A percentile compares a stretch with the other conserved stretches of the same genome.
These are phyloP conservation scores for Fusarium fracticaudum DNA, from an alignment of 2,329 filamentous ascomycete species.

Conservation along the genomic window DNA sequence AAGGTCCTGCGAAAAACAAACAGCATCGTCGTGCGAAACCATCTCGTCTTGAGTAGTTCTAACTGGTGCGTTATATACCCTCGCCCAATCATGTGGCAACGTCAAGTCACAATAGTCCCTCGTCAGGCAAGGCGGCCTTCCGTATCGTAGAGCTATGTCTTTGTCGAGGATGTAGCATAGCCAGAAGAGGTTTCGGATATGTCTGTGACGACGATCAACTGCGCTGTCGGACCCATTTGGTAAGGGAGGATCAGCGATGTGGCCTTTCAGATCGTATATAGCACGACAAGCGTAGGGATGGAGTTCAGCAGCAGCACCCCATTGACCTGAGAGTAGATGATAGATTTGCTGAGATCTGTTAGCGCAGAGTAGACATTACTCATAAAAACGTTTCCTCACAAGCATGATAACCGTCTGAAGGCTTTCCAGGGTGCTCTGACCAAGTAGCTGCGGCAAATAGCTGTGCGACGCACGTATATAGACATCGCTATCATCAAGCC, in stretches of 20 bases:
- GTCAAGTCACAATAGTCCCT: neutral
- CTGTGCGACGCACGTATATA: neutral
- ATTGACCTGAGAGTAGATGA: neutral
- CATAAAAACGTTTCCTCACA: fast-evolving
- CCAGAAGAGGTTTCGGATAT: neutral
- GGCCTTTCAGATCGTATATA: neutral
- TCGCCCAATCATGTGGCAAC: neutral
- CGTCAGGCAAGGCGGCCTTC: neutral
- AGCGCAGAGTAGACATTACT: fast-evolving
- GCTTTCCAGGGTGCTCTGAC: neutral
- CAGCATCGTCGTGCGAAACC: fast-evolving
- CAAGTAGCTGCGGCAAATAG: fast-evolving
- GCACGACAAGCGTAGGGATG: neutral
- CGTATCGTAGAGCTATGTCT: neutral
- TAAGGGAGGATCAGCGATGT: neutral
- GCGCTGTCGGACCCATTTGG: fast-evolving
- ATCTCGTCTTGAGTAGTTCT: neutral
- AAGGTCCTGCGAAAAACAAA: neutral
- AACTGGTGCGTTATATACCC: neutral
- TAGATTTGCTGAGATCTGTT: neutral
- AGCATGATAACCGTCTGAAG: neutral
- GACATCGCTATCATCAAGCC: neutral
- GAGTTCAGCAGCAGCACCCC: neutral
- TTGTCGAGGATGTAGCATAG: neutral
- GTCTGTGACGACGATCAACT: neutral